These are phyloP conservation scores for Rhizopus arrhizus DNA, from an alignment of 371 early-diverging fungal genomes.

Conservation along the genomic window DNA sequence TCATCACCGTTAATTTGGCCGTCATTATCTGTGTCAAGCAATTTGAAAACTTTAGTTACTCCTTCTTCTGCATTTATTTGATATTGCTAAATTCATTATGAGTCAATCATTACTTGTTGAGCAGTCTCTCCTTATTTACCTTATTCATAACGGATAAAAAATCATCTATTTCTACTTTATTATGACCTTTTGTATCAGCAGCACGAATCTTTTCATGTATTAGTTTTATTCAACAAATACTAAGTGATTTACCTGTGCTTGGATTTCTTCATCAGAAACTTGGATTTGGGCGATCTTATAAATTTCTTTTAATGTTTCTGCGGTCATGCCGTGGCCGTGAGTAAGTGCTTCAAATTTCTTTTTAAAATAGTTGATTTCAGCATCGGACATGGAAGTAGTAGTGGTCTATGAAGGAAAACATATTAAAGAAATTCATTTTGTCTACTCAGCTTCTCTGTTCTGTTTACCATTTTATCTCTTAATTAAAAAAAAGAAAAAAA, in stretches of 20 bases:
- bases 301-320: constrained; percentile 23
- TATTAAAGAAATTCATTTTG: no score
- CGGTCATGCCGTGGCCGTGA: constrained; percentile 25
- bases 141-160: constrained; percentile 31
- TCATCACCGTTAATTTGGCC: constrained; percentile 41
- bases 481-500: neutral
- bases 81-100: constrained; percentile 30
- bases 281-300: constrained; percentile 25
- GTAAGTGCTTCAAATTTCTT: constrained; percentile 24
- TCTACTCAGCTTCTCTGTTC: no score
- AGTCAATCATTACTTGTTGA: no score
- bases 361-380: constrained; percentile 31
- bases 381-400: constrained; percentile 10
- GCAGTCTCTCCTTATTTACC: constrained; percentile 9
- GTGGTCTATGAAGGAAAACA: no score
- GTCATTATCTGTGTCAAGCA: constrained; percentile 42
- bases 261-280: constrained; percentile 30
- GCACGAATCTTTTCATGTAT: constrained; percentile 18
- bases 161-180: constrained; percentile 21
- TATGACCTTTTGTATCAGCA: constrained; percentile 23
- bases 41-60: constrained; percentile 28
- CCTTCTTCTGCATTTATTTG: constrained; percentile 35
- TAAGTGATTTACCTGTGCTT: constrained; percentile 23
- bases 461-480: neutral
- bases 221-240: neutral